A percentile compares a stretch with the other conserved stretches of the same genome.
phyloP scores from a whole-genome alignment of 2,329 filamentous ascomycete species.

The Calonectria multiphialidica region DNA sequence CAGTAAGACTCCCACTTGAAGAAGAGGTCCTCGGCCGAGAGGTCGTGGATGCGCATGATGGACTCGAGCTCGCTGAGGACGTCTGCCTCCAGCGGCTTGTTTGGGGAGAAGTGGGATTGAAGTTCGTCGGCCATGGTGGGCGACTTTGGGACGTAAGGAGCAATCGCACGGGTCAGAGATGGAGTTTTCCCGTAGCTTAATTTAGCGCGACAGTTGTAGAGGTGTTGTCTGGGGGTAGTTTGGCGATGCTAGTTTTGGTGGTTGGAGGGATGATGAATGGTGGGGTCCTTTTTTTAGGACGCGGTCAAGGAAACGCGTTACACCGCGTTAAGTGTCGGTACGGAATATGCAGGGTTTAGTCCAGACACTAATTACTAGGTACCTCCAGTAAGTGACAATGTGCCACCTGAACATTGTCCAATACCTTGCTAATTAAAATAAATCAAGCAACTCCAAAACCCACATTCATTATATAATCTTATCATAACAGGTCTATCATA shows the following conservation, averaged over 20 bases:
- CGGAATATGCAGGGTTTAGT: not conserved
- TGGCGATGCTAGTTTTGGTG: not conserved
- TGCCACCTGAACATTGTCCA: not conserved
- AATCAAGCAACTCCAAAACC: no score
- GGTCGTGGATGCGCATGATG: constrained; percentile 85
- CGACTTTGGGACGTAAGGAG: not conserved
- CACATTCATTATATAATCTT: no score
- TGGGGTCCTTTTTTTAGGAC: constrained; percentile 12
- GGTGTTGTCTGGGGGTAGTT: not conserved
- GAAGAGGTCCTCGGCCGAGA: constrained; percentile 88
- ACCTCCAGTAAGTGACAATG: no score
- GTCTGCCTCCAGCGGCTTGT: constrained; percentile 75
- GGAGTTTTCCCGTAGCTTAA: not conserved
- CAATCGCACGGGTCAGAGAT: not conserved
- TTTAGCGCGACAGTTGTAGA: not conserved
- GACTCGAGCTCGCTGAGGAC: constrained; percentile 85
- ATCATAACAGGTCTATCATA: no score
- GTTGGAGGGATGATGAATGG: constrained; percentile 11
- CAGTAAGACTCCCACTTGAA: constrained; percentile 99
- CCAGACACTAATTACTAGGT: not conserved
- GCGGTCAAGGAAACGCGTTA: constrained; percentile 8
- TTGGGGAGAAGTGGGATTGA: constrained; percentile 51
- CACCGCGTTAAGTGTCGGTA: constrained; percentile 9
- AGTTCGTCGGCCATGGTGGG: constrained; percentile 54
- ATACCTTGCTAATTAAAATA: not conserved